Conservation (phyloP, 73 alveolate genomes). For the Breviolum minutum region DNA sequence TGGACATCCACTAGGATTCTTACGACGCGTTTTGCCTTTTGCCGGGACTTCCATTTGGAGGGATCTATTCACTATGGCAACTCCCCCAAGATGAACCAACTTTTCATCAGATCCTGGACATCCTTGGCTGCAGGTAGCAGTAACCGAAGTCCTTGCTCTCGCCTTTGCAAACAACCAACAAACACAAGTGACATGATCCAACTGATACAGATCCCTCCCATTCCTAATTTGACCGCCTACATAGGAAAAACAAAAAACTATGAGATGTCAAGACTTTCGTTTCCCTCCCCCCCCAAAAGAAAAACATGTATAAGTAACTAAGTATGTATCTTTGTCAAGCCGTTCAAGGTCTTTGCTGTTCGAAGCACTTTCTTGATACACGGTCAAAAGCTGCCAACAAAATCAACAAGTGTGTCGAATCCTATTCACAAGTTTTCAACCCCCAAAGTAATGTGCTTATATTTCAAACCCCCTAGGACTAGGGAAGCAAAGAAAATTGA, state of each 20-base stretch:
- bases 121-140: slow-evolving; percentile 87
- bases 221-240: not conserved
- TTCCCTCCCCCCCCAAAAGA: too few relatives aligned
- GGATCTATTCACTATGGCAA: not conserved
- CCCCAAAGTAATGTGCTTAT: too few relatives aligned
- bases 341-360: too few relatives aligned
- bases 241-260: not conserved
- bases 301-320: too few relatives aligned
- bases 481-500: too few relatives aligned
- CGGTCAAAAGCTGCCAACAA: too few relatives aligned
- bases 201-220: not conserved
- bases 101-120: slow-evolving; percentile 31
- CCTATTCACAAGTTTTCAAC: too few relatives aligned
- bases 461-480: too few relatives aligned
- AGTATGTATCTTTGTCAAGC: too few relatives aligned
- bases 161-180: not conserved
- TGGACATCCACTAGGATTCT: not conserved
- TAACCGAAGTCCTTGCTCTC: slow-evolving; percentile 83
- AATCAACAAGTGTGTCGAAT: too few relatives aligned
- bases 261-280: not conserved
- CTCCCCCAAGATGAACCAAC: not conserved
- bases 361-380: too few relatives aligned
- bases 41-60: not conserved
- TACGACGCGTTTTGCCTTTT: too few relatives aligned
- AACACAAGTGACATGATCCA: not conserved